Base-by-base conservation (phyloP, 2,329 filamentous ascomycete genomes). In the Paecilomyces formosus region DNA sequence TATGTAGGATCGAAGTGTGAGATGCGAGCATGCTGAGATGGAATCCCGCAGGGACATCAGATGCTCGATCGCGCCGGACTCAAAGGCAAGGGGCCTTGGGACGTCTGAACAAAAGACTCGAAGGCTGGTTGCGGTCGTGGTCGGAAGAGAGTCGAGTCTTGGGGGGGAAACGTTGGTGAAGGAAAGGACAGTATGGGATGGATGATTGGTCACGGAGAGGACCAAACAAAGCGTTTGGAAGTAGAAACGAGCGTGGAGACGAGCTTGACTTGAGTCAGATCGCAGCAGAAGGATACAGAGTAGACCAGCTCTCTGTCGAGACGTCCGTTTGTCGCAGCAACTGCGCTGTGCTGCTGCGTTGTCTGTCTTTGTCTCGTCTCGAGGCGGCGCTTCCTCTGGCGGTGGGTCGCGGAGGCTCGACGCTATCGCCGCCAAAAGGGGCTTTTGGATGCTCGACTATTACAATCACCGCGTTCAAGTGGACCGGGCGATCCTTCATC, bases 291-390 rank as follows among this genome's bases (percentile, higher is more conserved):
- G 6, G 24, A 39, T 45, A 31, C 57, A 59, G 57, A 59, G 49
- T 15, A 59, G 57, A 56, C 57, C 57, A 56, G 57, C 57, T 59
- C 54, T 55, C 54, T 55, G 54, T 33, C 50, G 26, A 31, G 21
- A 26, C 21, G 30, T 24, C 31, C 15, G 24, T 5, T 9, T 55
- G n/a, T 55, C 15, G 30, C 21, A 39, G n/a, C 15, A 45, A 33
- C 18, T 45, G 18, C 18, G 54, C 31, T 55, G 31, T 33, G 54
- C 3, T 22, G 54, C 28, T 55, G 31, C n/a, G 54, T 55, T 55
- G 54, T 55, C 54, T 28, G 11, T 31, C 12, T 31, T 39, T 13
- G 18, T 21, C 31, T 33, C n/a, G 39, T 45, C 39, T 45, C 39
- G 39, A 45, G 39, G n/a, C 39, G 39, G 39, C 39, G n/a, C 39